Evolutionary conservation across 345 rosid genomes (phyloP).

Genomic region (Eucalyptus albens): DNA sequence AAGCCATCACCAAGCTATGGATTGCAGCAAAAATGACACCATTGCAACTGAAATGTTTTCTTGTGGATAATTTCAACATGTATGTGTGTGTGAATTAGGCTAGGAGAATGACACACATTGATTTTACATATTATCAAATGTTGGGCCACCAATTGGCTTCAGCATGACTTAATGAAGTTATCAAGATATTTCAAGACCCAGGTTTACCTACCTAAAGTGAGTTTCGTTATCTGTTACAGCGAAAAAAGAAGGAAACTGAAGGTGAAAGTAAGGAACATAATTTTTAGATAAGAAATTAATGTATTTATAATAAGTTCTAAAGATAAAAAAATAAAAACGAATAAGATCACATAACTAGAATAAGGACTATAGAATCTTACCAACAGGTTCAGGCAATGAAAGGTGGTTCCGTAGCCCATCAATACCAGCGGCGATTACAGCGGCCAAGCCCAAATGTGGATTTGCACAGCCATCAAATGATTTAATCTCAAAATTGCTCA

Average conservation of each 20-base stretch:
- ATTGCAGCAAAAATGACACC: not conserved
- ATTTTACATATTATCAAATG: not conserved
- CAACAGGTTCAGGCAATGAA: constrained; percentile 62
- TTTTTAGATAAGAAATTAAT: not conserved
- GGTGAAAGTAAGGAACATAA: not conserved
- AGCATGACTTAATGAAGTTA: not conserved
- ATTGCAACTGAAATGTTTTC: not conserved
- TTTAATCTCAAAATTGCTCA: constrained; percentile 93
- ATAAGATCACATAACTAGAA: not conserved
- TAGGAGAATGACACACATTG: not conserved
- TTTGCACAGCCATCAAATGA: constrained; percentile 88
- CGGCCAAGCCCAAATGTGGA: constrained; percentile 73
- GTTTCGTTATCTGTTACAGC: not conserved
- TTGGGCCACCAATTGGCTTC: not conserved
- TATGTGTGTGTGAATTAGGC: not conserved
- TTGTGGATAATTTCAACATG: not conserved
- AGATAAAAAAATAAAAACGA: not conserved
- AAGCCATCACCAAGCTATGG: not conserved
- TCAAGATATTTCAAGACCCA: not conserved
- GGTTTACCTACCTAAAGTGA: not conserved
- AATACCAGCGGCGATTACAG: constrained; percentile 75
- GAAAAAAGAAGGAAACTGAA: not conserved
- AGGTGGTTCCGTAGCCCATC: constrained; percentile 78
- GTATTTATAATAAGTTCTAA: not conserved
- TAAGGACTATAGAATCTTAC: constrained; percentile 14